Percentiles rank a stretch among this genome's conserved stretches.
These are phyloP conservation scores for Wickerhamiella spandovensis DNA, from an alignment of 805 yeast genomes.

Conservation along the genomic window DNA sequence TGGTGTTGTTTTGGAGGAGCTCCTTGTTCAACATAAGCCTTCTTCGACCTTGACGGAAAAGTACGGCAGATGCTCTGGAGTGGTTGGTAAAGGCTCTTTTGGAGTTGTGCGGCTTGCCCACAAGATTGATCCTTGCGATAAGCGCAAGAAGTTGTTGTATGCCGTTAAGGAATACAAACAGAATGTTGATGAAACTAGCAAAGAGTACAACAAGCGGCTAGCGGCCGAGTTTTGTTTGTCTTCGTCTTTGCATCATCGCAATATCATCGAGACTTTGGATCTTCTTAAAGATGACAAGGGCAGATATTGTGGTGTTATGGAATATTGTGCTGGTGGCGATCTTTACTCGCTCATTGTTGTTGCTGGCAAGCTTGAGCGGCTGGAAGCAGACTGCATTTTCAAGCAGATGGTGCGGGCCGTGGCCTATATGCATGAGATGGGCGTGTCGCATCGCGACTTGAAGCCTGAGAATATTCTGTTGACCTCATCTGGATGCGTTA, in stretches of 20 bases:
- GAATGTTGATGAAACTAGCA: constrained; percentile 41
- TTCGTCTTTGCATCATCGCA: constrained; percentile 56
- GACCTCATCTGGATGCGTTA: constrained; percentile 48
- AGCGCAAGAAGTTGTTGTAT: constrained; percentile 33
- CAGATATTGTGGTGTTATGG: constrained; percentile 81
- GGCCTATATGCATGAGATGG: constrained; percentile 72
- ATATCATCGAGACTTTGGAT: constrained; percentile 64
- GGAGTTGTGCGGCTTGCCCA: constrained; percentile 86
- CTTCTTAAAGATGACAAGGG: constrained; percentile 58
- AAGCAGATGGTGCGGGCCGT: constrained; percentile 76
- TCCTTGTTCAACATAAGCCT: constrained; percentile 5
- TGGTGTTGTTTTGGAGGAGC: constrained; percentile 11
- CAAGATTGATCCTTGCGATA: constrained; percentile 29
- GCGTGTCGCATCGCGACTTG: constrained; percentile 85
- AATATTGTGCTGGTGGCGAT: constrained; percentile 82
- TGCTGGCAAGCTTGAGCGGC: constrained; percentile 38
- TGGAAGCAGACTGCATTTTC: constrained; percentile 77
- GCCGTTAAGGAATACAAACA: constrained; percentile 67
- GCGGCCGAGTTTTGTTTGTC: constrained; percentile 85
- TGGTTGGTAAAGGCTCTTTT: constrained; percentile 83
- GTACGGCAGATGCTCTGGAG: constrained; percentile 85
- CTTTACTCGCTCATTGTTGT: constrained; percentile 45
- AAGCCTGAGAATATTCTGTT: constrained; percentile 79
- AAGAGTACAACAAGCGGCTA: constrained; percentile 50
- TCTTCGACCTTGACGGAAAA: constrained; percentile 60